These are phyloP conservation scores for Sistotremastrum suecicum DNA, from an alignment of 768 basidiomycete species.

Conservation along the genomic window DNA sequence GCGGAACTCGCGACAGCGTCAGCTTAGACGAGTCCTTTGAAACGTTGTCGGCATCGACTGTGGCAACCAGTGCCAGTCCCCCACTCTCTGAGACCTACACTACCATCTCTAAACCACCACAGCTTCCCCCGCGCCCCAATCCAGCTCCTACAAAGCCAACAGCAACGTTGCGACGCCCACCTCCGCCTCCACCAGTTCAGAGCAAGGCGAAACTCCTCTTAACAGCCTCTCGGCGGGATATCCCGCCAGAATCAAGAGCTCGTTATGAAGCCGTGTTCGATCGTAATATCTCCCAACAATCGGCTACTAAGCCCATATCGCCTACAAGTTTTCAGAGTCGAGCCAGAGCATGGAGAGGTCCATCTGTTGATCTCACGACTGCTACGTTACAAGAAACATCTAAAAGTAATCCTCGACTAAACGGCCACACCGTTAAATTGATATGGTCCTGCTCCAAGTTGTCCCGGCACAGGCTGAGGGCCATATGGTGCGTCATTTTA, in stretches of 20 bases:
- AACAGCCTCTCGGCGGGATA: conserved; percentile 20
- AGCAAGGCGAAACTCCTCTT: conserved; percentile 6
- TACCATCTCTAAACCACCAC: conserved; percentile 30
- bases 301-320: too few species aligned
- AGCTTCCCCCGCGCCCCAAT: conserved; percentile 16
- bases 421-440: conserved; percentile 38
- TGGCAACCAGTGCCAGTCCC: conserved; percentile 34
- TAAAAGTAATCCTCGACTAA: conserved; percentile 21
- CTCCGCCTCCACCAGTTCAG: conserved; percentile 17
- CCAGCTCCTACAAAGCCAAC: conserved; percentile 8
- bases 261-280: conserved; percentile 60
- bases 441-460: conserved; percentile 55
- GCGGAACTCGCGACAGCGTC: conserved; percentile 9
- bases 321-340: conserved; percentile 12
- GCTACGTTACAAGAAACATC: conserved; percentile 21
- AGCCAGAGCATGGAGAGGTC: conserved; percentile 56
- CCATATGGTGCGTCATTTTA: conserved; percentile 45
- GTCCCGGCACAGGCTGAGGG: conserved; percentile 33
- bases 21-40: conserved; percentile 23
- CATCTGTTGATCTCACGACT: conserved; percentile 54
- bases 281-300: conserved; percentile 36
- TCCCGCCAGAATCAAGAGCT: conserved; percentile 45
- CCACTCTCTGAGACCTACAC: conserved; percentile 1
- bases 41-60: conserved; percentile 26
- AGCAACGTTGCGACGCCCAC: conserved; percentile 17